Conservation (phyloP, 2,329 filamentous ascomycete species). For the Penicillium sp. region DNA sequence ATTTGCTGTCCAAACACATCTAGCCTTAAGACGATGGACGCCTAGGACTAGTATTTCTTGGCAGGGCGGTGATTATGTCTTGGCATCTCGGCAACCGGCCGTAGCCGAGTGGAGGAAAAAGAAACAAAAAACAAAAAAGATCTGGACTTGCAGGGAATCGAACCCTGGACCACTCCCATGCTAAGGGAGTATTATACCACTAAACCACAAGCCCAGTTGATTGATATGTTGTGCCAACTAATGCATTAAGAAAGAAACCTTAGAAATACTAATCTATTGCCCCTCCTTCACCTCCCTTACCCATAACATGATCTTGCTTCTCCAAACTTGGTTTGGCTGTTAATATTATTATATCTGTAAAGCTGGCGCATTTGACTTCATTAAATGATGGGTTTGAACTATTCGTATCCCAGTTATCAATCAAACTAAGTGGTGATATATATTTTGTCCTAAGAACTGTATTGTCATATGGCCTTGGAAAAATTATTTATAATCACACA, state of each 20-base stretch:
- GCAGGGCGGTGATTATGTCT: too few species aligned
- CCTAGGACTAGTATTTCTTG: too few species aligned
- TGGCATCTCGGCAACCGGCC: not conserved
- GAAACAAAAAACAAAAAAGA: not conserved
- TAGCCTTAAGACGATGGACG: too few species aligned
- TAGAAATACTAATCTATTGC: too few species aligned
- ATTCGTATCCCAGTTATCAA: too few species aligned
- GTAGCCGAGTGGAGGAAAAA: too few species aligned
- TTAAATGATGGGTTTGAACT: too few species aligned
- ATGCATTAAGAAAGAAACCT: too few species aligned
- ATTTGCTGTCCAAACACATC: too few species aligned
- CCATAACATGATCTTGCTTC: not conserved
- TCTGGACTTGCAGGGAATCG: conserved; percentile 51
- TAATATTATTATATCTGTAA: not conserved
- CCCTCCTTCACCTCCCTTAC: not conserved
- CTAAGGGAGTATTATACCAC: conserved; percentile 51
- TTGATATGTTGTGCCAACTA: not conserved
- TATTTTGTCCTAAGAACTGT: not conserved
- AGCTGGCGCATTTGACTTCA: not conserved
- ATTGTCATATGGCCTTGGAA: too few species aligned
- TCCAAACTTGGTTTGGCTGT: not conserved
- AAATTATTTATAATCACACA: too few species aligned
- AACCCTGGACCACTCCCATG: conserved; percentile 50
- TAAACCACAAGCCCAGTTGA: conserved; percentile 42
- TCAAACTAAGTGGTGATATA: not conserved